A percentile compares a stretch with the other conserved stretches of the same genome.
Conservation (phyloP, 306 rosid genomes). For the Oemleria cerasiformis region DNA sequence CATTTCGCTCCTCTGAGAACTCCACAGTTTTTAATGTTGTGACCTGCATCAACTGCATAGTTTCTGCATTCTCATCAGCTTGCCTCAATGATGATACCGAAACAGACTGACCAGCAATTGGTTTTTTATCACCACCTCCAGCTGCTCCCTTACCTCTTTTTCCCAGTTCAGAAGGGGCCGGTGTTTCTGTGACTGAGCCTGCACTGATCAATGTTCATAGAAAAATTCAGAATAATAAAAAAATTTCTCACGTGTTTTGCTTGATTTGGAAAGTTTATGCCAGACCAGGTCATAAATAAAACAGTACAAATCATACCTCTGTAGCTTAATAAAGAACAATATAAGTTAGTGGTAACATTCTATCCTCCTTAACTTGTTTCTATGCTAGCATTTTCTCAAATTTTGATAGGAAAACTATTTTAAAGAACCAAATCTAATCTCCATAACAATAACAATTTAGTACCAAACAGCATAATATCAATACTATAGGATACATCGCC, state of each 20-base stretch:
- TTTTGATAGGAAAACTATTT: background rate
- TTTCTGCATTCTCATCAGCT: slow-evolving; percentile 38
- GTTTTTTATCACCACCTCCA: slow-evolving; percentile 31
- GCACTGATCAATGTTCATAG: slow-evolving; percentile 42
- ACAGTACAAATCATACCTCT: background rate
- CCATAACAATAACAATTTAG: background rate
- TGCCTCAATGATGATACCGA: slow-evolving; percentile 27
- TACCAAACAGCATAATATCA: background rate
- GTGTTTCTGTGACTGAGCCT: slow-evolving; percentile 36
- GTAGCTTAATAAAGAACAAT: background rate
- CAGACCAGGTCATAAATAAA: background rate
- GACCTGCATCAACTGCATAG: slow-evolving; percentile 32
- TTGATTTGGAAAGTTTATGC: background rate
- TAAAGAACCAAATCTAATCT: background rate
- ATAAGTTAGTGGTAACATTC: background rate
- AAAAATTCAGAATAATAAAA: slow-evolving; percentile 26
- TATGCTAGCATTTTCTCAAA: background rate
- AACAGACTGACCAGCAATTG: slow-evolving; percentile 31
- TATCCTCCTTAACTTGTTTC: background rate
- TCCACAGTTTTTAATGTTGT: slow-evolving; percentile 39
- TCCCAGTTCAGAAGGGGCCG: slow-evolving; percentile 24
- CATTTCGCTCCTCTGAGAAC: slow-evolving; percentile 40
- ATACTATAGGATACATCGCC: too few species aligned
- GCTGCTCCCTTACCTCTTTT: slow-evolving; percentile 36
- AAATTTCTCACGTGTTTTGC: background rate